A percentile compares a stretch with the other conserved stretches of the same genome.
Conservation (phyloP, 164 flowering plant genomes). For the Vitis cinerea region DNA sequence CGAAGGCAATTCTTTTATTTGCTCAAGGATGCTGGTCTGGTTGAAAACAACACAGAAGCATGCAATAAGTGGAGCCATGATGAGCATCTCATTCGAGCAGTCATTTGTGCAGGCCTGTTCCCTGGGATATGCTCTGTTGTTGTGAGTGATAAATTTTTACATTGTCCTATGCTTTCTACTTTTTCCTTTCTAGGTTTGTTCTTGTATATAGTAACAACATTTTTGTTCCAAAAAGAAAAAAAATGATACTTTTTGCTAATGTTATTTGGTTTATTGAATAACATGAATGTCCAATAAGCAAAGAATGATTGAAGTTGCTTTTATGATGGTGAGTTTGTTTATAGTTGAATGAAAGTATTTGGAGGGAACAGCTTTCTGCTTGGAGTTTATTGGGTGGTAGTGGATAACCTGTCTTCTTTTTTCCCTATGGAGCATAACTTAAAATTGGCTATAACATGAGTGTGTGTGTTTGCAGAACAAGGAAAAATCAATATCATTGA, state of each 20-base stretch:
- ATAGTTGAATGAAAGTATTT: not conserved
- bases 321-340: not conserved
- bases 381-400: not conserved
- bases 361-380: too few species aligned
- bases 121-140: slow-evolving; percentile 93
- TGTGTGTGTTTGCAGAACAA: slow-evolving; percentile 58
- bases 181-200: not conserved
- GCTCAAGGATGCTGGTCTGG: slow-evolving; percentile 74
- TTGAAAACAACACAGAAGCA: slow-evolving; percentile 36
- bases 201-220: too few species aligned
- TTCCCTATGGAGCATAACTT: not conserved
- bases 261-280: not conserved
- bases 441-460: not conserved
- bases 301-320: not conserved
- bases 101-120: slow-evolving; percentile 87
- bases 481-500: slow-evolving; percentile 67
- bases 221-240: too few species aligned
- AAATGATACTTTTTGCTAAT: not conserved
- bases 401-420: not conserved
- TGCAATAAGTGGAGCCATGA: slow-evolving; percentile 70
- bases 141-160: slow-evolving; percentile 44
- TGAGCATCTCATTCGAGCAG: slow-evolving; percentile 72
- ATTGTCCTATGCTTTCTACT: not conserved
- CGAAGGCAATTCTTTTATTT: slow-evolving; percentile 68
- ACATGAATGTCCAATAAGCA: not conserved